Evolutionary conservation across 176 grass and related monocot species (phyloP).

Genomic region (Saccharum officinarum): DNA sequence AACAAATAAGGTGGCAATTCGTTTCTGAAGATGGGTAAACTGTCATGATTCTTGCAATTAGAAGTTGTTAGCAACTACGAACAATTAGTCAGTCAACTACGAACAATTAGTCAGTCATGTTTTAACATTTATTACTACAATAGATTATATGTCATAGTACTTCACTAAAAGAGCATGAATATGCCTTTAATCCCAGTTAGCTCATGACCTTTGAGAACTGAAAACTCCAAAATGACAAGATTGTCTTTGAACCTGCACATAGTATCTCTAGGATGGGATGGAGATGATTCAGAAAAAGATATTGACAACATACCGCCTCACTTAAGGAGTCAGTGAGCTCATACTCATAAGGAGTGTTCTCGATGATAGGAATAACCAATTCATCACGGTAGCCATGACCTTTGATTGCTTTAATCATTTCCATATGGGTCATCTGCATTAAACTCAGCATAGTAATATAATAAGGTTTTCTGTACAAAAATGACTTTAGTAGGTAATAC

Average conservation of each 20-base stretch:
- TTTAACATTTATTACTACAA: not conserved
- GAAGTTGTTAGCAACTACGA: not conserved
- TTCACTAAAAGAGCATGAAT: not conserved
- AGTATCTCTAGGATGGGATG: not conserved
- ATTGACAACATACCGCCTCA: not conserved
- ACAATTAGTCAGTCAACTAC: not conserved
- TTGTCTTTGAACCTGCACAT: not conserved
- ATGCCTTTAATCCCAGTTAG: too few species aligned
- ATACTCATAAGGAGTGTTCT: constrained; percentile 73
- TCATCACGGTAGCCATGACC: constrained; percentile 64
- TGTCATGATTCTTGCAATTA: not conserved
- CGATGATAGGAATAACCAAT: constrained; percentile 86
- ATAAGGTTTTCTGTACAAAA: too few species aligned
- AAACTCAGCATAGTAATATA: not conserved
- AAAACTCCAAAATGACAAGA: too few species aligned
- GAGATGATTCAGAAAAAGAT: not conserved
- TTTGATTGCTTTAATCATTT: constrained; percentile 92
- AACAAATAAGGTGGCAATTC: not conserved
- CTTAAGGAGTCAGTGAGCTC: constrained; percentile 56
- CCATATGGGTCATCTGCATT: constrained; percentile 81
- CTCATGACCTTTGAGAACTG: too few species aligned
- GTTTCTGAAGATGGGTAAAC: not conserved
- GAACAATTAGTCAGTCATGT: too few species aligned
- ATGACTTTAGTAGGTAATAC: too few species aligned
- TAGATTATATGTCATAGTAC: not conserved